These are phyloP conservation scores for Metarhizium brunneum DNA, from an alignment of 2,329 filamentous ascomycete species.

Conservation along the genomic window DNA sequence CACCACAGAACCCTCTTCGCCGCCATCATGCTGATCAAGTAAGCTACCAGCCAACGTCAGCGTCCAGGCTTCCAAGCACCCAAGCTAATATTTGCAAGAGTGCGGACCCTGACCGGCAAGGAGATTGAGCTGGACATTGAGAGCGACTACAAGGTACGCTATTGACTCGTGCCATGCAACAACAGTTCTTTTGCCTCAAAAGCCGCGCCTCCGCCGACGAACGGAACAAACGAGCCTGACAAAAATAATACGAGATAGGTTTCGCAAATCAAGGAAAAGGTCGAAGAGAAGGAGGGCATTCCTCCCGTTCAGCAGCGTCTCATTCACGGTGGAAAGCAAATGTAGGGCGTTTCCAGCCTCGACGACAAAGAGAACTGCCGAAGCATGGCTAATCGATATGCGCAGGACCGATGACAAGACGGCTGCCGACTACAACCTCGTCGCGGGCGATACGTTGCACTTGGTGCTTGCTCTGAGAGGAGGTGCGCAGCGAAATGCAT, in stretches of 20 bases:
- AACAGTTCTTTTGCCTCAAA: too few species aligned
- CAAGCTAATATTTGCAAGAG: constrained; percentile 42
- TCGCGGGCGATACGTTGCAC: constrained; percentile 88
- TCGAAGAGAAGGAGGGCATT: constrained; percentile 98
- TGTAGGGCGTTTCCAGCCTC: constrained; percentile 47
- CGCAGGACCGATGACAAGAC: constrained; percentile 89
- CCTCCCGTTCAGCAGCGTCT: constrained; percentile 92
- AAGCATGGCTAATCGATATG: neutral
- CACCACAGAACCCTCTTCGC: neutral
- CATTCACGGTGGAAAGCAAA: constrained; percentile 96
- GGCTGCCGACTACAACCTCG: constrained; percentile 79
- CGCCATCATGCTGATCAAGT: constrained; percentile 43
- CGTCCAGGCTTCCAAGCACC: neutral
- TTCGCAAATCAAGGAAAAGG: constrained; percentile 93
- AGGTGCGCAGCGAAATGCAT: constrained; percentile 24
- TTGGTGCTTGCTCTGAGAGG: constrained; percentile 90
- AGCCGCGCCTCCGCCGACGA: neutral
- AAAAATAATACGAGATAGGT: constrained; percentile 44
- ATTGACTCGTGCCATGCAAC: neutral
- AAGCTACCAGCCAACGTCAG: constrained; percentile 9
- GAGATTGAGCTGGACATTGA: constrained; percentile 99
- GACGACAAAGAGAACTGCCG: neutral
- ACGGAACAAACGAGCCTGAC: neutral
- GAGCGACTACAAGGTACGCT: constrained; percentile 76
- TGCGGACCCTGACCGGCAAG: constrained; percentile 95